Percentiles rank a stretch among this genome's conserved stretches.
Conservation (phyloP, 2,329 filamentous ascomycete species). For the Colletotrichum zoysiae region DNA sequence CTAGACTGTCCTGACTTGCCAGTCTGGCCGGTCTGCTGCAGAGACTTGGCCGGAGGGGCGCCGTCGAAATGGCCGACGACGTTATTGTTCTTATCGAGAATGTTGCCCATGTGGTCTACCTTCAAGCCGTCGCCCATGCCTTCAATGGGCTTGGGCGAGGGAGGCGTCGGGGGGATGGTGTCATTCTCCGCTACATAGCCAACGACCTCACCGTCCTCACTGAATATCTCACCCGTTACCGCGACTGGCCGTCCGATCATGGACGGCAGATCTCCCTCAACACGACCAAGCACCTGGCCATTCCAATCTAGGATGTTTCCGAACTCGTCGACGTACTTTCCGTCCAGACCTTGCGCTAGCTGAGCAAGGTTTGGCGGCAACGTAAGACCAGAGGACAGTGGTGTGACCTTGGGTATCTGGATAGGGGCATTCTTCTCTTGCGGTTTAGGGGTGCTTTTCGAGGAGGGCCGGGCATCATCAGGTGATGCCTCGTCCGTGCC, state of each 20-base stretch:
- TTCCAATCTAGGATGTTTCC: conserved; percentile 65
- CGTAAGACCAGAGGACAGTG: conserved; percentile 52
- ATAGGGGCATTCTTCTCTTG: conserved; percentile 46
- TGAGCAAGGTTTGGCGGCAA: conserved; percentile 48
- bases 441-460: conserved; percentile 20
- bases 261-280: conserved; percentile 66
- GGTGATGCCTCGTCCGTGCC: conserved; percentile 32
- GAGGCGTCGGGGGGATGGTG: conserved; percentile 44
- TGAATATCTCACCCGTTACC: conserved; percentile 60
- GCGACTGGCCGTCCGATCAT: conserved; percentile 65
- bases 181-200: conserved; percentile 61
- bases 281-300: conserved; percentile 64
- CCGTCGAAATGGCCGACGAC: conserved; percentile 62
- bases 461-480: conserved; percentile 9
- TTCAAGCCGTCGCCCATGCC: conserved; percentile 55
- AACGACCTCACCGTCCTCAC: conserved; percentile 57
- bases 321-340: conserved; percentile 65
- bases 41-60: conserved; percentile 50
- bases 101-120: conserved; percentile 60
- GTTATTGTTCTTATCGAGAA: conserved; percentile 59
- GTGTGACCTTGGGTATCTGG: conserved; percentile 56
- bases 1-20: conserved; percentile 16
- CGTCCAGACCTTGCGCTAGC: conserved; percentile 58
- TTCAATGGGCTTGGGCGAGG: conserved; percentile 48
- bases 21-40: conserved; percentile 54